Conservation (phyloP, 2,329 filamentous ascomycete species). For the Dryadomyces quercivorus region DNA sequence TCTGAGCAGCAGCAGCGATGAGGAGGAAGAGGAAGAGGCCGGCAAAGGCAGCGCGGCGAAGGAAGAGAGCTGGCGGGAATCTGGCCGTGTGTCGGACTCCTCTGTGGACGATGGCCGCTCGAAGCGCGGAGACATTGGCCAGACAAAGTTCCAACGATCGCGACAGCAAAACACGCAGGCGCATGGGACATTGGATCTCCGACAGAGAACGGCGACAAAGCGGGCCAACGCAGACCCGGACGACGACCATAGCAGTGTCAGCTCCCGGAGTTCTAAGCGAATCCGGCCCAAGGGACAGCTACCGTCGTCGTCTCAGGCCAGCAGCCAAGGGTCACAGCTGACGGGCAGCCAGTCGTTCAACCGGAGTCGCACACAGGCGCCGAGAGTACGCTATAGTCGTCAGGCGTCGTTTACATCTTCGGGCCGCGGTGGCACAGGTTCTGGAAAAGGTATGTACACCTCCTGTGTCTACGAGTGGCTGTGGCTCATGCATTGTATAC, state of each 20-base stretch:
- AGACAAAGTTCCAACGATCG: constrained; percentile 3
- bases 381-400: not conserved
- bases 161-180: not conserved
- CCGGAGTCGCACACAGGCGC: not conserved
- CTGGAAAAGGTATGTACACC: not conserved
- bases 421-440: not conserved
- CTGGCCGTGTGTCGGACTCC: constrained; percentile 1
- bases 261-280: constrained; percentile 2
- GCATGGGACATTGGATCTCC: not conserved
- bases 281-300: not conserved
- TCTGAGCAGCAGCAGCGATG: constrained; percentile 9
- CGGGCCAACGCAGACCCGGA: not conserved
- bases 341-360: not conserved
- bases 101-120: not conserved
- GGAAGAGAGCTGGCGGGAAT: not conserved
- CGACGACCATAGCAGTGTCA: not conserved
- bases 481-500: not conserved
- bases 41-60: not conserved
- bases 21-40: not conserved
- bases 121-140: constrained; percentile 6
- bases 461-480: too few species aligned
- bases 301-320: not conserved
- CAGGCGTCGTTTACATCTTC: not conserved
- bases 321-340: not conserved
- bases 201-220: not conserved